phyloP scores from a whole-genome alignment of 2,329 filamentous ascomycete species.

The Trichocomaceae sp. region DNA sequence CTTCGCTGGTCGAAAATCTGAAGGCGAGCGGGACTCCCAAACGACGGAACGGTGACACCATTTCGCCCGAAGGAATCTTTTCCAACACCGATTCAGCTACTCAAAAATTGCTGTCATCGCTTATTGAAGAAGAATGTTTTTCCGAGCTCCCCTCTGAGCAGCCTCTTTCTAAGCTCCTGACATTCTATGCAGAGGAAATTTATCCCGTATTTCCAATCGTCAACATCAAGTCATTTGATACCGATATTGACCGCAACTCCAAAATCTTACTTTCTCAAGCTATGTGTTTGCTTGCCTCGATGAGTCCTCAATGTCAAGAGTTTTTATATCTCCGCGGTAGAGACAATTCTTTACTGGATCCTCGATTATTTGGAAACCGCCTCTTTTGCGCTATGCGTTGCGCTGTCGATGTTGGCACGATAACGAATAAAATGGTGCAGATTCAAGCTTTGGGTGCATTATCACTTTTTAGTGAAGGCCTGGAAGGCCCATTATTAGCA shows the following conservation, averaged over 20 bases:
- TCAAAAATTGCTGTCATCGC: neutral
- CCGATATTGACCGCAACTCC: constrained; percentile 19
- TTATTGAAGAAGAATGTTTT: constrained; percentile 2
- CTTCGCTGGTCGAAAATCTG: constrained; percentile 4
- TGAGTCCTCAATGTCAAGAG: constrained; percentile 42
- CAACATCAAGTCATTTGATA: constrained; percentile 24
- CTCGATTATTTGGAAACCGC: constrained; percentile 2
- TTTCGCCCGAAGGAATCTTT: neutral
- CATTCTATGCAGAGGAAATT: constrained; percentile 47
- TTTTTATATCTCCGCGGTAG: constrained; percentile 30
- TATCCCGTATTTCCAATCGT: constrained; percentile 52
- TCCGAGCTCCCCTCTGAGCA: constrained; percentile 1
- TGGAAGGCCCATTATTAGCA: constrained; percentile 51
- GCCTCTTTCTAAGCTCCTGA: constrained; percentile 9
- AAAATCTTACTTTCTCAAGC: constrained; percentile 45
- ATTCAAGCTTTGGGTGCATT: constrained; percentile 51
- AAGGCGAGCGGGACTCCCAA: neutral
- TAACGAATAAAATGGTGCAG: constrained; percentile 45
- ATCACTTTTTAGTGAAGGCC: constrained; percentile 53
- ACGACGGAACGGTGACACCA: neutral
- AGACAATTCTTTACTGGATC: neutral
- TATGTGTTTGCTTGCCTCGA: constrained; percentile 50
- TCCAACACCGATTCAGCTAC: neutral
- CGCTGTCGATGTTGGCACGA: constrained; percentile 19
- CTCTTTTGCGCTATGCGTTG: constrained; percentile 2